Base-by-base conservation (phyloP, 116 monocot genomes). In the Trichopus zeylanicus region DNA sequence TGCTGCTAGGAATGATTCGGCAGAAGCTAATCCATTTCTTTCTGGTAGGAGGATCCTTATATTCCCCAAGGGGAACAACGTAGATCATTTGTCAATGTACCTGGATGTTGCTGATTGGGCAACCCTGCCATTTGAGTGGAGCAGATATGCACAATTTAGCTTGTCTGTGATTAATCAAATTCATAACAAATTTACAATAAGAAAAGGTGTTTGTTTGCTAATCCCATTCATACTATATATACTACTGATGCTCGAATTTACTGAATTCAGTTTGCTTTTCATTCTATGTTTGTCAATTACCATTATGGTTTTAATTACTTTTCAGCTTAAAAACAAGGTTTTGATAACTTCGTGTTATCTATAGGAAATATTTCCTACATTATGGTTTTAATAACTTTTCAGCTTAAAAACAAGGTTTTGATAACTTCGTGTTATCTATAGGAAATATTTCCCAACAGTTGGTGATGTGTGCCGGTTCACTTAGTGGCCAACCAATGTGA, bases 1-100 rank as follows among this genome's bases (percentile, higher is more conserved):
- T 22, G 49, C 22, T 7, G 49, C 22, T 49, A 19, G 49, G 19
- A 3, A 20, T 22, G 0, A 22, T n/a, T 22, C 6, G 8, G 6
- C 21, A 49, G 19, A 49, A 49, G 49, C 49, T 49, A 7, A 49
- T 49, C 21, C 49, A 22, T 49, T 42, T 37, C 38, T 11, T 33
- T 62, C 10, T 60, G 49, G 33, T 34, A 98, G 98, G 98, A 73
- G 98, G 28, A 73, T 98, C 54, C 67, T 98, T 66, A 83, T 98
- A 49, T 98, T 98, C 59, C 98, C 98, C 6, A 98, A 98, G 73
- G 98, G 98, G 34, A 98, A 98, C 61, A 98, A 98, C 70, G 98
- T 98, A 10, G 98, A 98, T 23, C 87, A 91, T 55, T 68, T 91
- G 64, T 98, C 98, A 21, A 98, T 98, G 84, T 98, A 98, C 59